phyloP scores from a whole-genome alignment of 345 rosid species.

The Cochlearia excelsa region DNA sequence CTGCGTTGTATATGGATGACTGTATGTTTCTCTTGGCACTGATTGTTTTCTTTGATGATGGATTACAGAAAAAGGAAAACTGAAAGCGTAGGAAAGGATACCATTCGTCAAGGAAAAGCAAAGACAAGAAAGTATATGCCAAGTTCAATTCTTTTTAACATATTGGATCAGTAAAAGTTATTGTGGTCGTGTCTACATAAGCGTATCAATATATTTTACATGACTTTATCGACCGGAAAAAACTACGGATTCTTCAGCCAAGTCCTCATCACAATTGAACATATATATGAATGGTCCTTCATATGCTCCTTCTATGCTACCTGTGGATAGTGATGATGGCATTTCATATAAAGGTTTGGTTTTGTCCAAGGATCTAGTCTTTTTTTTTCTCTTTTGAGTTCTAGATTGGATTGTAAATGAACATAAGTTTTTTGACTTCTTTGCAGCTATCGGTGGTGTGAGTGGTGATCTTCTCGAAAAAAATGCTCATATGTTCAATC shows the following conservation, averaged over 20 bases:
- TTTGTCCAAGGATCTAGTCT: slow-evolving; percentile 5
- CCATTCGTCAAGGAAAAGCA: slow-evolving; percentile 67
- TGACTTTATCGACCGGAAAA: slow-evolving; percentile 54
- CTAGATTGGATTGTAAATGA: slow-evolving; percentile 12
- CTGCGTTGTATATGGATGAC: slow-evolving; percentile 80
- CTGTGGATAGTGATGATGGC: slow-evolving; percentile 70
- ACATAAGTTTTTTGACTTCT: slow-evolving; percentile 3
- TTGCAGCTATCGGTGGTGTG: slow-evolving; percentile 71
- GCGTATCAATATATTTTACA: not conserved
- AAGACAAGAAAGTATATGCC: slow-evolving; percentile 67
- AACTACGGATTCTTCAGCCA: slow-evolving; percentile 53
- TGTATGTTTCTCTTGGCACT: slow-evolving; percentile 37
- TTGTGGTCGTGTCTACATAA: too few relatives aligned
- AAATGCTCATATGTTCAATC: slow-evolving; percentile 68
- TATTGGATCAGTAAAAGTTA: not conserved
- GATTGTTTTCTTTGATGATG: slow-evolving; percentile 8
- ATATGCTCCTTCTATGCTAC: slow-evolving; percentile 55
- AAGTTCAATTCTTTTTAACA: not conserved
- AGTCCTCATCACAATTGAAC: slow-evolving; percentile 62
- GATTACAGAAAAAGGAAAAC: slow-evolving; percentile 66
- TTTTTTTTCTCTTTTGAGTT: not conserved
- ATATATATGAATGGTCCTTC: slow-evolving; percentile 65
- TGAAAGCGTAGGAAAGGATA: slow-evolving; percentile 84
- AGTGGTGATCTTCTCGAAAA: slow-evolving; percentile 74
- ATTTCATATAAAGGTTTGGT: slow-evolving; percentile 58